A percentile compares a stretch with the other conserved stretches of the same genome.
phyloP scores from a whole-genome alignment of 192 early-diverging fungal genomes.

The Coemansia brasiliensis region DNA sequence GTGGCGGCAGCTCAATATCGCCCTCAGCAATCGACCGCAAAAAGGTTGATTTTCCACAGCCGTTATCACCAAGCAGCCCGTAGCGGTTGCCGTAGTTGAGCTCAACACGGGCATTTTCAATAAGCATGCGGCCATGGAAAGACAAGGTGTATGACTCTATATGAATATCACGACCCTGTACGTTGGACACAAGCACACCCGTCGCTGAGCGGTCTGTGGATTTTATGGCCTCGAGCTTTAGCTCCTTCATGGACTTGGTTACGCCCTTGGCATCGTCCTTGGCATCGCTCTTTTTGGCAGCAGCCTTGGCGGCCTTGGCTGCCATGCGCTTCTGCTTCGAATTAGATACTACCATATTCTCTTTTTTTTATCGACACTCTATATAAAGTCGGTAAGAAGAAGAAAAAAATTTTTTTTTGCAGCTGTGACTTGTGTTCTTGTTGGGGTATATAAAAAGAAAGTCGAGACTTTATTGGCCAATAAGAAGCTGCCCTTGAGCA shows the following conservation, averaged over 20 bases:
- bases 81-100: conserved; percentile 98
- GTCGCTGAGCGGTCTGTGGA: conserved; percentile 77
- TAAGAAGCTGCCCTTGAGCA: not conserved
- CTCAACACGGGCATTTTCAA: conserved; percentile 92
- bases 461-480: conserved; percentile 5
- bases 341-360: conserved; percentile 55
- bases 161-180: conserved; percentile 91
- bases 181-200: conserved; percentile 89
- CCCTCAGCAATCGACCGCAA: conserved; percentile 87
- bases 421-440: not conserved
- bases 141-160: conserved; percentile 92
- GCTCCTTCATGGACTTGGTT: conserved; percentile 53
- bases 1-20: conserved; percentile 93
- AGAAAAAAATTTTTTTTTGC: conserved; percentile 11
- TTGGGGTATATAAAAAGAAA: conserved; percentile 3
- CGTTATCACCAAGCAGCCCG: conserved; percentile 94
- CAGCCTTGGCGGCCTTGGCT: conserved; percentile 63
- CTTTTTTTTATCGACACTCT: not conserved
- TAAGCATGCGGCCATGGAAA: conserved; percentile 91
- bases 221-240: conserved; percentile 60
- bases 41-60: conserved; percentile 96
- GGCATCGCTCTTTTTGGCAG: conserved; percentile 27
- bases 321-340: conserved; percentile 82
- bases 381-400: conserved; percentile 2
- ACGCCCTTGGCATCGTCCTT: conserved; percentile 54